Percentiles rank a stretch among this genome's conserved stretches.
These are phyloP conservation scores for Talaromyces nanjingensis DNA, from an alignment of 495 filamentous ascomycete genomes.

Conservation along the genomic window DNA sequence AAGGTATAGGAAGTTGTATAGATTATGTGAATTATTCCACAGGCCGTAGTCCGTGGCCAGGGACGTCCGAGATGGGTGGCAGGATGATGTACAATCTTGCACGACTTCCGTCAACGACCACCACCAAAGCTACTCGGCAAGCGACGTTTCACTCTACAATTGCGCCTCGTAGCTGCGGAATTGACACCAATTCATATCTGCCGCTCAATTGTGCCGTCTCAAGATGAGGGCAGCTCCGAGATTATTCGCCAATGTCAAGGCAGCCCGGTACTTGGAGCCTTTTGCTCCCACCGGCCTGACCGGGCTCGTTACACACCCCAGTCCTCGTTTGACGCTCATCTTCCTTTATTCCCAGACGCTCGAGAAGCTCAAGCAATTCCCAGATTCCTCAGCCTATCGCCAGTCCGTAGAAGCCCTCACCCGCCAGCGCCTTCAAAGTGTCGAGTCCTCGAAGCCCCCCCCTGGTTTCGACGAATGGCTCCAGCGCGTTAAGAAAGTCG, in stretches of 20 bases:
- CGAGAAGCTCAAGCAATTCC: slow-evolving; percentile 70
- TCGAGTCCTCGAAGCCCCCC: slow-evolving; percentile 65
- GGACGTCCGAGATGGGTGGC: slow-evolving; percentile 1
- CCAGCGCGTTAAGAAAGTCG: slow-evolving; percentile 50
- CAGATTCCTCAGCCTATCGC: slow-evolving; percentile 81
- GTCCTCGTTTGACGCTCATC: slow-evolving; percentile 81
- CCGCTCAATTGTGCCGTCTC: slow-evolving; percentile 2
- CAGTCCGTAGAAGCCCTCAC: slow-evolving; percentile 87
- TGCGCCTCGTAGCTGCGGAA: neutral
- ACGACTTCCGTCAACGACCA: neutral
- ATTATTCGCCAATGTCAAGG: slow-evolving; percentile 74
- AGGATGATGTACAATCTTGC: neutral
- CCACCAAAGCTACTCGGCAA: neutral
- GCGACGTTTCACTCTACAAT: neutral
- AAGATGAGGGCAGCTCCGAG: slow-evolving; percentile 67
- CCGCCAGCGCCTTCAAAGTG: slow-evolving; percentile 70
- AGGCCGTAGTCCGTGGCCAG: neutral
- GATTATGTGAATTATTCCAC: neutral
- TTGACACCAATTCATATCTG: neutral
- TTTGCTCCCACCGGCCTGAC: slow-evolving; percentile 85
- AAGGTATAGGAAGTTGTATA: neutral
- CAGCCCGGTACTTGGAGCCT: slow-evolving; percentile 68
- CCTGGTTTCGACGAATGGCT: slow-evolving; percentile 74
- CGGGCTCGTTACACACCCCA: slow-evolving; percentile 75
- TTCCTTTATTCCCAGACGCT: slow-evolving; percentile 87